Evolutionary conservation across 441 rosid species (phyloP).

Genomic region (Flueggea neowawraea): DNA sequence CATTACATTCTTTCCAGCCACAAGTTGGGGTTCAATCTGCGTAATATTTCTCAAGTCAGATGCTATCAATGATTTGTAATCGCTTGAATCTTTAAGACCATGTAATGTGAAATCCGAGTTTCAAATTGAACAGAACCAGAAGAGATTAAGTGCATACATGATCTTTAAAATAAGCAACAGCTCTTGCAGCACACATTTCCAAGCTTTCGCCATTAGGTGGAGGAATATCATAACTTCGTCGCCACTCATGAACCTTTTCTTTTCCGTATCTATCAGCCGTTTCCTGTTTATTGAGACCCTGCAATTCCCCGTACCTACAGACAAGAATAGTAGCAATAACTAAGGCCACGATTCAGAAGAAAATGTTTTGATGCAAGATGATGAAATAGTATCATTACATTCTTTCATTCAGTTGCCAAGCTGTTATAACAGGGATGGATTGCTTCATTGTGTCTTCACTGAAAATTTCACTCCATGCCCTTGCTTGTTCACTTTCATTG

Average conservation of each 20-base stretch:
- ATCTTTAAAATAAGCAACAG: conserved; percentile 90
- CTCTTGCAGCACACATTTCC: conserved; percentile 98
- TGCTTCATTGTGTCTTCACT: conserved; percentile 85
- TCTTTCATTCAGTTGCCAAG: conserved; percentile 98
- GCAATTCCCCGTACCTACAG: conserved; percentile 89
- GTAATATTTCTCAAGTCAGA: conserved; percentile 12
- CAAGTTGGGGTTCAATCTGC: conserved; percentile 92
- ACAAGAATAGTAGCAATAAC: neutral
- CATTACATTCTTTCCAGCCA: conserved; percentile 77
- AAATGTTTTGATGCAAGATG: conserved; percentile 4
- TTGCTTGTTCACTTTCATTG: conserved; percentile 72
- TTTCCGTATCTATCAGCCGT: conserved; percentile 92
- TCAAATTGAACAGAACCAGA: neutral
- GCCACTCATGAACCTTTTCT: conserved; percentile 95
- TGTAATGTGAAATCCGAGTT: neutral
- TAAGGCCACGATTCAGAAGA: neutral
- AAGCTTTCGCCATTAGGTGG: conserved; percentile 98
- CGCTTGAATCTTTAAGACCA: conserved; percentile 1
- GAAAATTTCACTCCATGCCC: conserved; percentile 78
- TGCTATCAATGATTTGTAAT: conserved; percentile 3
- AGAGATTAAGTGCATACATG: conserved; percentile 31
- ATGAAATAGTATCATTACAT: conserved; percentile 44
- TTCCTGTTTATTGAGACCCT: conserved; percentile 94
- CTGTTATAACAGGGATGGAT: conserved; percentile 78
- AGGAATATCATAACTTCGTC: conserved; percentile 93